Evolutionary conservation across 805 yeast species (phyloP).

Genomic region (Starmerella davenportii): DNA sequence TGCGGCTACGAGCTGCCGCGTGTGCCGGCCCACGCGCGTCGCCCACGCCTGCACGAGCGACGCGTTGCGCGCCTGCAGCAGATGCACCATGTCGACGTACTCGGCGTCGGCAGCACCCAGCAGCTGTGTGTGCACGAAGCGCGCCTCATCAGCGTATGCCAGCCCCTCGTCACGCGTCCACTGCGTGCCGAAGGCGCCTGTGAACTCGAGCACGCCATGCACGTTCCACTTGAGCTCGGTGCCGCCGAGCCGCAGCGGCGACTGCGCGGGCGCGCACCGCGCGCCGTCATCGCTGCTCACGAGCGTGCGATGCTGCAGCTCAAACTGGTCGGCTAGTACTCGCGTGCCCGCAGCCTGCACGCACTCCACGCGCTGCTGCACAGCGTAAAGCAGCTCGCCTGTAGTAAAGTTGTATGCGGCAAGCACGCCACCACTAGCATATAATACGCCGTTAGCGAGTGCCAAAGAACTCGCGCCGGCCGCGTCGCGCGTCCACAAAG

Average conservation of each 20-base stretch:
- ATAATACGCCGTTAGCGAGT: slow-evolving; percentile 1
- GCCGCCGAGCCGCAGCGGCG: neutral
- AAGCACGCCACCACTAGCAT: slow-evolving; percentile 8
- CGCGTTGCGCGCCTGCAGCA: neutral
- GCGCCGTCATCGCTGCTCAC: neutral
- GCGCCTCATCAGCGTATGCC: slow-evolving; percentile 14
- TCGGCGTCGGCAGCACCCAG: neutral
- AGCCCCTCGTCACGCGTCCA: slow-evolving; percentile 22
- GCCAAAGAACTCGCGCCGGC: slow-evolving; percentile 7
- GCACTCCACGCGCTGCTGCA: neutral
- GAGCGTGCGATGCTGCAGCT: neutral
- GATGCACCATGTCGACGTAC: neutral
- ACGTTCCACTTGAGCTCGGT: slow-evolving; percentile 8
- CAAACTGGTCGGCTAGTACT: neutral
- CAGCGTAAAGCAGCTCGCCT: slow-evolving; percentile 11
- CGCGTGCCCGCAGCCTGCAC: neutral
- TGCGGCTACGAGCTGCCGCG: neutral
- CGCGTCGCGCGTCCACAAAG: slow-evolving; percentile 18
- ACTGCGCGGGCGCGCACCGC: neutral
- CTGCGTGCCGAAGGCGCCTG: slow-evolving; percentile 1
- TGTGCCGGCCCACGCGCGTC: neutral
- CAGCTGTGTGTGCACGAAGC: slow-evolving; percentile 12
- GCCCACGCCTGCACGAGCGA: neutral
- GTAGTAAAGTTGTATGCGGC: slow-evolving; percentile 6
- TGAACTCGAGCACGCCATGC: slow-evolving; percentile 4